Percentiles rank a stretch among this genome's conserved stretches.
Conservation (phyloP, 352 stramenopile species). For the Phytopythium chamaehyphon region DNA sequence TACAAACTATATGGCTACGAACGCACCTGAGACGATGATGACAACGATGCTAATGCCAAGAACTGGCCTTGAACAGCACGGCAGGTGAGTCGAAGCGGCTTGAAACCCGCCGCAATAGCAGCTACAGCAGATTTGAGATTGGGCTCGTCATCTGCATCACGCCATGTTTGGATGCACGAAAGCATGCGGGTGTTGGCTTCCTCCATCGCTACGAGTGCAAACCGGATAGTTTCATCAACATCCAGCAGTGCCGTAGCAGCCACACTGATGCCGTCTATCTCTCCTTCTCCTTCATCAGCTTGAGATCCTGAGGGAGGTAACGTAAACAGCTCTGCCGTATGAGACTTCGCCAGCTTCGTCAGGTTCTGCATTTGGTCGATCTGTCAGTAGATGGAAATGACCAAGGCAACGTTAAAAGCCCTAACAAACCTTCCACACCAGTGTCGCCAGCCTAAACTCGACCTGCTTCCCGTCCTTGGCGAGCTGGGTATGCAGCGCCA, state of each 20-base stretch:
- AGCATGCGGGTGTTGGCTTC: no score
- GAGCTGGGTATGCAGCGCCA: constrained; percentile 11
- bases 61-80: constrained; percentile 59
- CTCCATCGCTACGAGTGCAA: no score
- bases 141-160: not conserved
- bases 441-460: constrained; percentile 38
- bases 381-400: no score
- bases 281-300: not conserved
- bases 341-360: constrained; percentile 32
- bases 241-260: no score
- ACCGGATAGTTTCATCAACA: no score
- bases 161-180: not conserved
- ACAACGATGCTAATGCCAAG: constrained; percentile 13
- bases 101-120: constrained; percentile 16
- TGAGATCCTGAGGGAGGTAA: not conserved
- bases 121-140: not conserved
- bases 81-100: constrained; percentile 52
- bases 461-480: not conserved
- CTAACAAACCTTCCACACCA: constrained; percentile 44
- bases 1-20: not conserved
- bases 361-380: constrained; percentile 25
- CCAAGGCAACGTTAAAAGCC: not conserved
- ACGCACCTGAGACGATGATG: constrained; percentile 18
- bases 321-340: constrained; percentile 12
- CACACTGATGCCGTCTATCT: not conserved